Conservation (phyloP, 495 filamentous ascomycete species). For the Penicillium daleae region DNA sequence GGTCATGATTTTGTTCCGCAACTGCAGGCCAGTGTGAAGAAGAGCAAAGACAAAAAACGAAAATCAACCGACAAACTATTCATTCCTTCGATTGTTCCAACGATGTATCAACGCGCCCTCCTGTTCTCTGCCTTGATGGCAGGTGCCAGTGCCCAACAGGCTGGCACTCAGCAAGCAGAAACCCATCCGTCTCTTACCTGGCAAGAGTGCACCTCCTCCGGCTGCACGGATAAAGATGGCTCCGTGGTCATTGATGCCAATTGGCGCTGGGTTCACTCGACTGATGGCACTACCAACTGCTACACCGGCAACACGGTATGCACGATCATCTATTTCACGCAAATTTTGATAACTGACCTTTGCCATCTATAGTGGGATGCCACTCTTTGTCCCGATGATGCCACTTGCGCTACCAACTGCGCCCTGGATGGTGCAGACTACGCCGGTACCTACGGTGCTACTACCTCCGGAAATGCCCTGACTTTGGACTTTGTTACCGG, state of each 20-base stretch:
- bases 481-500: conserved; percentile 60
- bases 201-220: conserved; percentile 54
- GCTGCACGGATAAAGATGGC: conserved; percentile 55
- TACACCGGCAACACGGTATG: conserved; percentile 57
- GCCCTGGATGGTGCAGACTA: conserved; percentile 67
- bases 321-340: neutral
- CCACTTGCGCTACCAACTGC: conserved; percentile 60
- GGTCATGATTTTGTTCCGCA: conserved; percentile 22
- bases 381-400: conserved; percentile 56
- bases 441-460: conserved; percentile 57
- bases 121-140: conserved; percentile 35
- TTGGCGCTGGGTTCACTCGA: conserved; percentile 64
- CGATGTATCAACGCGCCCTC: conserved; percentile 40
- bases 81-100: conserved; percentile 17
- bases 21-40: conserved; percentile 36
- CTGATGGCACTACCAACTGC: conserved; percentile 61
- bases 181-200: conserved; percentile 64
- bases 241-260: conserved; percentile 67
- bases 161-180: conserved; percentile 47
- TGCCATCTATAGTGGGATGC: conserved; percentile 48
- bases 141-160: conserved; percentile 52
- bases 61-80: conserved; percentile 18
- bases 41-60: neutral
- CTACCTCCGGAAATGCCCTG: conserved; percentile 53
- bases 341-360: neutral